phyloP scores from a whole-genome alignment of 140 eudicot species.

The Anethum foeniculum region DNA sequence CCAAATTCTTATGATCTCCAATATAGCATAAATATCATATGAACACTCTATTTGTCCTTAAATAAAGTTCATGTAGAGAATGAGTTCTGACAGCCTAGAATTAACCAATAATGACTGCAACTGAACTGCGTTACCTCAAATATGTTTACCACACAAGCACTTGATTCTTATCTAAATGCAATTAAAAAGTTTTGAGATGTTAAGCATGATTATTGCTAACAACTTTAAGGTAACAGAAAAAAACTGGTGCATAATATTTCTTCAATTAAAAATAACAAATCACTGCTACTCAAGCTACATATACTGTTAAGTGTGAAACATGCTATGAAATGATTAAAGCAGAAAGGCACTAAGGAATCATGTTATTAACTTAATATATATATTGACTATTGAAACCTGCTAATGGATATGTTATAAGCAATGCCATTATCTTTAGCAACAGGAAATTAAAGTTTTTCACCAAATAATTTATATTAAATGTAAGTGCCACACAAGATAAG shows the following conservation, averaged over 20 bases:
- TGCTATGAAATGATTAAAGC: not conserved
- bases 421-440: not conserved
- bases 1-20: not conserved
- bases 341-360: not conserved
- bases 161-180: not conserved
- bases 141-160: not conserved
- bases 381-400: constrained; percentile 6
- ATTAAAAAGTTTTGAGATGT: not conserved
- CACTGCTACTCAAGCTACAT: not conserved
- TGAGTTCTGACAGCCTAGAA: not conserved
- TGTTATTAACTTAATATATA: not conserved
- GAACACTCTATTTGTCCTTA: not conserved
- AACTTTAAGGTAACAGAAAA: not conserved
- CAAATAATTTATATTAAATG: not conserved
- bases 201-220: not conserved
- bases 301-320: not conserved
- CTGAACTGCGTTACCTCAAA: not conserved
- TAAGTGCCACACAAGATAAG: not conserved
- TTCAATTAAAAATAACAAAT: not conserved
- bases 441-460: not conserved
- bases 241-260: not conserved
- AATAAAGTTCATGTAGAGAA: not conserved
- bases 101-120: not conserved
- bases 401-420: not conserved
- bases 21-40: not conserved